Evolutionary conservation across 1,139 yeast species (phyloP).

Genomic region (Pichia sp.): DNA sequence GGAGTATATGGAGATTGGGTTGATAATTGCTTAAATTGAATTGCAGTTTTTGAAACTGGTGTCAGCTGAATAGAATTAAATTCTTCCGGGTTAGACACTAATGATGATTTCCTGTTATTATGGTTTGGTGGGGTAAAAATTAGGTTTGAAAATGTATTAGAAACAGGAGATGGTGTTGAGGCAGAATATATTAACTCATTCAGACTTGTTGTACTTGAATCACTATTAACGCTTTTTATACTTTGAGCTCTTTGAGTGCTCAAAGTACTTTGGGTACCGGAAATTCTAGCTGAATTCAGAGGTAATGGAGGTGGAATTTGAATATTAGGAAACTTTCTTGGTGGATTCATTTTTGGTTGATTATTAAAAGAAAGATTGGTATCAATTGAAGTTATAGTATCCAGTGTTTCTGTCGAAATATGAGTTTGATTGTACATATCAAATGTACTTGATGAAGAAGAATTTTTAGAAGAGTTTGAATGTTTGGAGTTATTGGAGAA

Average conservation of each 20-base stretch:
- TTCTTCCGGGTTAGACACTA: not conserved
- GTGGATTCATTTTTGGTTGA: not conserved
- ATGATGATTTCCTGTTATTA: not conserved
- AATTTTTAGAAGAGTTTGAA: slow-evolving; percentile 5
- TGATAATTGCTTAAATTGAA: slow-evolving; percentile 8
- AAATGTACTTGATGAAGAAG: slow-evolving; percentile 3
- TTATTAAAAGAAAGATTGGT: not conserved
- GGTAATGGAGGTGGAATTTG: not conserved
- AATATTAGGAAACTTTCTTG: not conserved
- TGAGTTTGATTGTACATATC: not conserved
- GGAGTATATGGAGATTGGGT: slow-evolving; percentile 3
- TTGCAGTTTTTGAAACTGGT: slow-evolving; percentile 11
- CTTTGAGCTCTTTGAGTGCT: not conserved
- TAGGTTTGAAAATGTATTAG: not conserved
- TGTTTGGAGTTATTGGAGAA: slow-evolving; percentile 3
- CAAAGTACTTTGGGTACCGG: too few species aligned
- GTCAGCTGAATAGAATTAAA: slow-evolving; percentile 6
- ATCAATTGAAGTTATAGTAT: slow-evolving; percentile 5
- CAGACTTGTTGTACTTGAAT: slow-evolving; percentile 1
- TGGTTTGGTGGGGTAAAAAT: slow-evolving; percentile 3
- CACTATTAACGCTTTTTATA: slow-evolving; percentile 2
- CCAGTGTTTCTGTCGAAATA: slow-evolving; percentile 10
- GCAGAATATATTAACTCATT: not conserved
- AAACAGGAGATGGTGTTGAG: slow-evolving; percentile 7
- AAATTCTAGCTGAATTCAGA: too few species aligned